Evolutionary conservation across 768 basidiomycete species (phyloP).

Genomic region (Boletus barrowsii): DNA sequence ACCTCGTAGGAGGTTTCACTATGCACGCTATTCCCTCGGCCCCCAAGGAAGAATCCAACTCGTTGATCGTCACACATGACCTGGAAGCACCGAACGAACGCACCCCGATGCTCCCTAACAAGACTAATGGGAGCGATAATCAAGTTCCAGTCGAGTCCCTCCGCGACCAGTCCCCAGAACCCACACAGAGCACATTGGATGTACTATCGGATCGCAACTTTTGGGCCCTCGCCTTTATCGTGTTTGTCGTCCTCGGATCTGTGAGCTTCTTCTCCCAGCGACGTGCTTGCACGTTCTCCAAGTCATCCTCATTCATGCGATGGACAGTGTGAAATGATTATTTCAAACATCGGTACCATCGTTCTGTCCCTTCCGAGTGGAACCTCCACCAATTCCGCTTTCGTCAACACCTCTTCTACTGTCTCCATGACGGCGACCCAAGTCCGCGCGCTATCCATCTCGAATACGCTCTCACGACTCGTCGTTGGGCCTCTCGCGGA

Average conservation of each 20-base stretch:
- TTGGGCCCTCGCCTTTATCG: constrained; percentile 57
- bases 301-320: neutral
- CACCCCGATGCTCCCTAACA: constrained; percentile 29
- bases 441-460: constrained; percentile 65
- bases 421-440: constrained; percentile 53
- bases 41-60: constrained; percentile 3
- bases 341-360: constrained; percentile 79
- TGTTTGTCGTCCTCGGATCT: constrained; percentile 58
- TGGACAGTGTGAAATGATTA: constrained; percentile 71
- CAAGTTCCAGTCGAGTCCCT: constrained; percentile 23
- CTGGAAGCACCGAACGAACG: constrained; percentile 27
- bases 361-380: constrained; percentile 56
- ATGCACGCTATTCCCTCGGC: constrained; percentile 29
- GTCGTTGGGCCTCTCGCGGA: constrained; percentile 70
- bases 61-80: neutral
- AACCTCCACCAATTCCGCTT: constrained; percentile 2
- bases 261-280: constrained; percentile 40
- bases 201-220: constrained; percentile 57
- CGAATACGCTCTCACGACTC: constrained; percentile 71
- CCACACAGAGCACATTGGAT: constrained; percentile 33
- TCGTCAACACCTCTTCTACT: constrained; percentile 18
- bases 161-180: constrained; percentile 16
- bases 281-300: neutral
- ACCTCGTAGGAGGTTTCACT: constrained; percentile 51
- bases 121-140: constrained; percentile 10